Conservation (phyloP, 2,329 filamentous ascomycete species). For the Fusarium musae region DNA sequence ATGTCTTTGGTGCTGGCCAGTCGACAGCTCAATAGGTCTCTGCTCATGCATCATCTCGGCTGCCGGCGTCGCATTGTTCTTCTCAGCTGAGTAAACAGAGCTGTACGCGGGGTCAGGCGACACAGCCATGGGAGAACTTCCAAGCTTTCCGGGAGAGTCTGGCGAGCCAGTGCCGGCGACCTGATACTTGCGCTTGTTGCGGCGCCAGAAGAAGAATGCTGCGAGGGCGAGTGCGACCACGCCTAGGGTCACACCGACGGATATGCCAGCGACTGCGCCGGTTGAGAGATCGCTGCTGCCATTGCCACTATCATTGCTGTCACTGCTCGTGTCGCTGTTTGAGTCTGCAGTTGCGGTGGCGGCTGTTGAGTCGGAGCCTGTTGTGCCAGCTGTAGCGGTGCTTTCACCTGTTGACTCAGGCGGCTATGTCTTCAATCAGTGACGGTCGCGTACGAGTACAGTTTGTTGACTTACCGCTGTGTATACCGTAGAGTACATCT, state of each 20-base stretch:
- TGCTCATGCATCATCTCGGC: conserved; percentile 8
- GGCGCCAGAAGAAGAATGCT: conserved; percentile 23
- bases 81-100: neutral
- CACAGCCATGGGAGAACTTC: neutral
- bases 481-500: conserved; percentile 49
- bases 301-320: rapidly evolving
- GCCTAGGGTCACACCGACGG: conserved; percentile 3
- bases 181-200: conserved; percentile 12
- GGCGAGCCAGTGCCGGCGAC: neutral
- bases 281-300: conserved; percentile 1
- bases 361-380: neutral
- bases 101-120: neutral
- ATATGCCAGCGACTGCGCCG: conserved; percentile 18
- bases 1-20: neutral
- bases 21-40: neutral
- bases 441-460: rapidly evolving
- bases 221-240: conserved; percentile 7
- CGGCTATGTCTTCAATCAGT: neutral
- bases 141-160: neutral
- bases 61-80: neutral
- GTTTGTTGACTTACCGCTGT: neutral
- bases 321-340: neutral
- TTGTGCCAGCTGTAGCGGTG: neutral
- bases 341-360: neutral
- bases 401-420: neutral